Conservation (phyloP, 1,284 basidiomycete species). For the Peniophora sp. region DNA sequence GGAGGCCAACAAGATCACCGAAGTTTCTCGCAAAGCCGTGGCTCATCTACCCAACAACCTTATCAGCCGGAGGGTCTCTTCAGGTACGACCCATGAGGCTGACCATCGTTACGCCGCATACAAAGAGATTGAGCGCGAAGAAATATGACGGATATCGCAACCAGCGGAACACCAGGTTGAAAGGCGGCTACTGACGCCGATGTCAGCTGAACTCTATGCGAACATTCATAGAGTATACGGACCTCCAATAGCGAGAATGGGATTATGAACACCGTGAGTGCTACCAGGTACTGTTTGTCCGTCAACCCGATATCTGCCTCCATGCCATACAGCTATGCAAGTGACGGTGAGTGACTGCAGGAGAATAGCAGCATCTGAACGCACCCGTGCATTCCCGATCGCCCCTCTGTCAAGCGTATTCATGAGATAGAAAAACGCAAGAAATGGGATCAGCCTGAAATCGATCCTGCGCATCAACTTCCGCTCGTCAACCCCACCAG, state of each 20-base stretch:
- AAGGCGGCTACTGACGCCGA: conserved; percentile 25
- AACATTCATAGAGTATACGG: conserved; percentile 2
- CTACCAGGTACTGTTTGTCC: conserved; percentile 57
- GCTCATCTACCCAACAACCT: conserved; percentile 15
- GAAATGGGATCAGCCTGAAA: conserved; percentile 58
- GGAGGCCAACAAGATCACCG: conserved; percentile 17
- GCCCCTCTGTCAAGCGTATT: conserved; percentile 74
- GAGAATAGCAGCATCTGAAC: background rate
- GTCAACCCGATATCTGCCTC: conserved; percentile 46
- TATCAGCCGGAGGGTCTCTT: background rate
- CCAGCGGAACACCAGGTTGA: conserved; percentile 29
- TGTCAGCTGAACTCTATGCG: too few relatives aligned
- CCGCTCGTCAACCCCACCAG: conserved; percentile 52
- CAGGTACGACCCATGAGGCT: background rate
- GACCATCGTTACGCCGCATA: conserved; percentile 25
- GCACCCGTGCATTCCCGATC: conserved; percentile 74
- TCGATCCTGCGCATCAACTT: conserved; percentile 63
- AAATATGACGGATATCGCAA: conserved; percentile 29
- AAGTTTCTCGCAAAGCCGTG: conserved; percentile 24
- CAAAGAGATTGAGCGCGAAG: conserved; percentile 25
- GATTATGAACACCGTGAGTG: conserved; percentile 59
- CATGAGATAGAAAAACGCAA: conserved; percentile 66
- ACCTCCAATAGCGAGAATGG: conserved; percentile 61
- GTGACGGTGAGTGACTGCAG: background rate
- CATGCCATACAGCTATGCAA: conserved; percentile 44